Conservation (phyloP, 176 grass and related monocot species). For the Hyparrhenia diplandra region DNA sequence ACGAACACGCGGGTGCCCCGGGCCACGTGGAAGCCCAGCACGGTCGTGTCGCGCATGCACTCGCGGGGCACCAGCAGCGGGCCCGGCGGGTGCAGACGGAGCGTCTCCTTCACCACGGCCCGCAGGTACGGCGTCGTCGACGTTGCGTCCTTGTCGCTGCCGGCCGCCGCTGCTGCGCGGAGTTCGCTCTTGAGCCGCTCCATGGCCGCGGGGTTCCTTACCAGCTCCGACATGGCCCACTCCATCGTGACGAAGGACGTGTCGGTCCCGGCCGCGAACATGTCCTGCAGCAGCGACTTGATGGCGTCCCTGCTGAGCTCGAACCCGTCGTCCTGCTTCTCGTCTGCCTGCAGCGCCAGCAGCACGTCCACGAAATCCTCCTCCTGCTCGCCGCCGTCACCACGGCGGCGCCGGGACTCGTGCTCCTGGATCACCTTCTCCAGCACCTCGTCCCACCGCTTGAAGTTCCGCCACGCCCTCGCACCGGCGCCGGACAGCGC, state of each 20-base stretch:
- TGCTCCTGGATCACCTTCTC: slow-evolving; percentile 38
- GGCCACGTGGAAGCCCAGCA: slow-evolving; percentile 40
- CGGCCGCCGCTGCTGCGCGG: not conserved
- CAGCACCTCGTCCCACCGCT: slow-evolving; percentile 41
- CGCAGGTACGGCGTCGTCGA: slow-evolving; percentile 32
- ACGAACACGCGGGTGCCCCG: slow-evolving; percentile 49
- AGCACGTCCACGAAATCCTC: slow-evolving; percentile 55
- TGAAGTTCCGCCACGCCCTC: slow-evolving; percentile 17
- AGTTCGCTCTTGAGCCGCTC: slow-evolving; percentile 28
- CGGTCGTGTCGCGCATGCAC: slow-evolving; percentile 17
- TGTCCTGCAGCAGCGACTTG: slow-evolving; percentile 43
- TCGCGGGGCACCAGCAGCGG: slow-evolving; percentile 54
- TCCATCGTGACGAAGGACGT: slow-evolving; percentile 37
- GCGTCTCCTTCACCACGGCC: slow-evolving; percentile 50
- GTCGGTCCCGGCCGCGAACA: slow-evolving; percentile 46
- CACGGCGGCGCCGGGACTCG: not conserved
- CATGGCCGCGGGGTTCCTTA: slow-evolving; percentile 33
- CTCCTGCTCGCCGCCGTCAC: not conserved
- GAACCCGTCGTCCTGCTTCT: slow-evolving; percentile 3
- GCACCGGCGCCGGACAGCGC: slow-evolving; percentile 5
- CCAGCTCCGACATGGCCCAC: slow-evolving; percentile 60
- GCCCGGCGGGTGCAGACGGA: slow-evolving; percentile 45
- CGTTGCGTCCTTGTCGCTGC: too few species aligned
- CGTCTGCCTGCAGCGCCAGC: slow-evolving; percentile 19
- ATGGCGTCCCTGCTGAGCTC: slow-evolving; percentile 36